Conservation (phyloP, 495 filamentous ascomycete species). For the Penicilliopsis zonata region DNA sequence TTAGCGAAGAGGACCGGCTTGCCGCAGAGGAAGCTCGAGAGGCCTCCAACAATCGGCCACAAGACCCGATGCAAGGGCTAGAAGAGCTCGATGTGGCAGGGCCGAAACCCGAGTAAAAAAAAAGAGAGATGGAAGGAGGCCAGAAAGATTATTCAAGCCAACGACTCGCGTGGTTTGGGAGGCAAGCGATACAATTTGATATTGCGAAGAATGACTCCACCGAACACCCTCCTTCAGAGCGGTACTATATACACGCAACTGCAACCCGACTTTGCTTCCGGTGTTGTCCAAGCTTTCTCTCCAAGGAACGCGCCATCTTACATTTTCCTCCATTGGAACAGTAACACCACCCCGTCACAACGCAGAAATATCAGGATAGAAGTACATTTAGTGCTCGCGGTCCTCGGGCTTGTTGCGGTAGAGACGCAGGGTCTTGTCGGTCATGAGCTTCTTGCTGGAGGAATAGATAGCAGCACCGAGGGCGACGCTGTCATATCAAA, state of each 20-base stretch:
- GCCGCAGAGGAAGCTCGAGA: conserved; percentile 47
- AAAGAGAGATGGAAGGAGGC: conserved; percentile 1
- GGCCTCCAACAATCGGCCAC: conserved; percentile 37
- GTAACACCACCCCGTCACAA: conserved; percentile 15
- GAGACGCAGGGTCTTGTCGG: conserved; percentile 88
- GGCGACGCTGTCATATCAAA: conserved; percentile 40
- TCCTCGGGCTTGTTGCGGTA: conserved; percentile 36
- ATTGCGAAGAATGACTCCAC: conserved; percentile 19
- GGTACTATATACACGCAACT: conserved; percentile 30
- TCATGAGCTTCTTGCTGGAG: conserved; percentile 62
- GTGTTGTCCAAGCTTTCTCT: conserved; percentile 15
- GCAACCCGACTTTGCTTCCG: conserved; percentile 15
- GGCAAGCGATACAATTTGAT: conserved; percentile 15
- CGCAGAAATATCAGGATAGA: conserved; percentile 20
- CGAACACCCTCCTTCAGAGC: conserved; percentile 19
- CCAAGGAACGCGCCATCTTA: conserved; percentile 25
- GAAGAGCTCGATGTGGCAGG: conserved; percentile 91
- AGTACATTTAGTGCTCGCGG: conserved; percentile 36
- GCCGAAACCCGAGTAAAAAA: conserved; percentile 61
- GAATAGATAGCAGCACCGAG: conserved; percentile 69
- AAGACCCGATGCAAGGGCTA: conserved; percentile 92
- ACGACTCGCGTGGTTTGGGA: conserved; percentile 5
- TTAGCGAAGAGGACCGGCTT: conserved; percentile 71
- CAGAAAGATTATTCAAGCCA: conserved; percentile 5
- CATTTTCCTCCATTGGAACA: conserved; percentile 11